Evolutionary conservation across 148 eudicot species (phyloP).

Genomic region (Mesembryanthemum crystallinum): DNA sequence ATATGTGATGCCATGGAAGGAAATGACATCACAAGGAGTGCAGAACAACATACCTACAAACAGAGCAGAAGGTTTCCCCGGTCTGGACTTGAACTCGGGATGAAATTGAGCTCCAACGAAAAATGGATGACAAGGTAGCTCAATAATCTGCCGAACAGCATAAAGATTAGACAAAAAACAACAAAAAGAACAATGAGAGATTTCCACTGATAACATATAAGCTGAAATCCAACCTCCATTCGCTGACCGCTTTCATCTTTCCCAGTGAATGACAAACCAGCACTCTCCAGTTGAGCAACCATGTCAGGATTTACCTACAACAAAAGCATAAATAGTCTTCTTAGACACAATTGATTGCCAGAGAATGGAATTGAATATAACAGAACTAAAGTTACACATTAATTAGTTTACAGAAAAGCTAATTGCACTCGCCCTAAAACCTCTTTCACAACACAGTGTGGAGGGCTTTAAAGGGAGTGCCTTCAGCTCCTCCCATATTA

Average conservation of each 20-base stretch:
- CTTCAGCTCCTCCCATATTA: too few relatives aligned
- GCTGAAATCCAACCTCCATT: slow-evolving; percentile 66
- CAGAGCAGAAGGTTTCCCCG: slow-evolving; percentile 86
- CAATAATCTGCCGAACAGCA: slow-evolving; percentile 59
- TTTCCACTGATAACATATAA: neutral
- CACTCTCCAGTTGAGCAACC: slow-evolving; percentile 72
- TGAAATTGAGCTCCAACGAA: slow-evolving; percentile 92
- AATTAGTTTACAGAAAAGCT: too few relatives aligned
- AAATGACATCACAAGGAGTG: neutral
- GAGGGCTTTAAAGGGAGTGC: too few relatives aligned
- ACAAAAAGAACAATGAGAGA: neutral
- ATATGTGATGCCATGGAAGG: too few relatives aligned
- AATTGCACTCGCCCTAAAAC: too few relatives aligned
- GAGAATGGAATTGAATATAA: neutral
- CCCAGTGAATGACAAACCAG: slow-evolving; percentile 85
- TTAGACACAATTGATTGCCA: neutral
- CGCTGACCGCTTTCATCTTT: slow-evolving; percentile 90
- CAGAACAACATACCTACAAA: slow-evolving; percentile 57
- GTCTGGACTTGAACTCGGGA: slow-evolving; percentile 94
- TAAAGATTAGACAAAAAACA: neutral
- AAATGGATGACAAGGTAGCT: slow-evolving; percentile 74
- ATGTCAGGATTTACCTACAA: slow-evolving; percentile 82
- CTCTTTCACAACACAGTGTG: too few relatives aligned
- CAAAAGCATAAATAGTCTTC: slow-evolving; percentile 1
- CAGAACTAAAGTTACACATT: neutral